Percentiles rank a stretch among this genome's conserved stretches.
Evolutionary conservation across 192 early-diverging fungal species (phyloP).

Genomic region (Pilaira anomala): DNA sequence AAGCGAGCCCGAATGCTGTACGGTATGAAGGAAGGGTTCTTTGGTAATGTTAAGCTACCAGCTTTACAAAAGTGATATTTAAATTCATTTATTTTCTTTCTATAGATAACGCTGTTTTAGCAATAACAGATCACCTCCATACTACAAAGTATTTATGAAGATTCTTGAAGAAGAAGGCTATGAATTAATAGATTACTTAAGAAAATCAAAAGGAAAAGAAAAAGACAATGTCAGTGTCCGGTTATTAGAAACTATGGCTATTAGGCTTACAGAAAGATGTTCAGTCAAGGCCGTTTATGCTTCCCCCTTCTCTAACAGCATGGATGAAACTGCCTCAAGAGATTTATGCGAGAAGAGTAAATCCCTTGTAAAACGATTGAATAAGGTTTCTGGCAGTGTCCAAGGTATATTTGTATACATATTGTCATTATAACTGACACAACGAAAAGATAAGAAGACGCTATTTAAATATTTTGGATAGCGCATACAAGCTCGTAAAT

Average conservation of each 20-base stretch:
- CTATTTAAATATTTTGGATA: no score
- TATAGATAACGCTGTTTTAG: slow-evolving; percentile 13
- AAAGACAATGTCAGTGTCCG: slow-evolving; percentile 6
- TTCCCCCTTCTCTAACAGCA: background rate
- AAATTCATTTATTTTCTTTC: slow-evolving; percentile 15
- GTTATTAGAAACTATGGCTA: slow-evolving; percentile 12
- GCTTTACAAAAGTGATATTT: slow-evolving; percentile 13
- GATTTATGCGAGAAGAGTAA: background rate
- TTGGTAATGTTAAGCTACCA: slow-evolving; percentile 15
- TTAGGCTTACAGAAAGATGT: slow-evolving; percentile 14
- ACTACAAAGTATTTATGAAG: slow-evolving; percentile 11
- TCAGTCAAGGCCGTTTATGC: slow-evolving; percentile 1
- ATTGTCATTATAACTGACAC: no score
- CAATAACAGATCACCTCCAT: slow-evolving; percentile 6
- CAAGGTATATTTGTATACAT: no score
- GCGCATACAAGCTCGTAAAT: no score
- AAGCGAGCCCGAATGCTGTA: slow-evolving; percentile 12
- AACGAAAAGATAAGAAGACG: no score
- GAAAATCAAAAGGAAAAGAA: background rate
- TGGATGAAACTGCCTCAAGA: slow-evolving; percentile 6
- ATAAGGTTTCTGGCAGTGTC: no score
- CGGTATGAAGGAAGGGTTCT: slow-evolving; percentile 5
- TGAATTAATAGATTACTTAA: no score
- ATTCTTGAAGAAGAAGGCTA: no score
- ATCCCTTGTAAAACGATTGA: no score